phyloP scores from a whole-genome alignment of 345 rosid species.

The Salix suchowensis region DNA sequence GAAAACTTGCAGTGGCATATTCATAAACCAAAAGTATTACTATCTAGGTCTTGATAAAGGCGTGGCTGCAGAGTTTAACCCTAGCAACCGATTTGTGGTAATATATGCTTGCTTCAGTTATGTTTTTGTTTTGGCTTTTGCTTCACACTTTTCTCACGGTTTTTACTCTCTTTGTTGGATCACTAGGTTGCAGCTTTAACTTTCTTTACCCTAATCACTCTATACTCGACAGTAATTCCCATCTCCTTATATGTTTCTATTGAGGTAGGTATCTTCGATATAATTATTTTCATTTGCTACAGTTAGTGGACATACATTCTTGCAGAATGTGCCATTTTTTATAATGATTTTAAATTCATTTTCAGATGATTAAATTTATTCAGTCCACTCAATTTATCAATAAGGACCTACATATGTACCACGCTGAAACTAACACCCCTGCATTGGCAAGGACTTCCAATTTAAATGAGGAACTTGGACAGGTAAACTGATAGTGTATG shows the following conservation, averaged over 20 bases:
- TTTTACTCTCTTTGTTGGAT: constrained; percentile 19
- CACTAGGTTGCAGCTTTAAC: constrained; percentile 70
- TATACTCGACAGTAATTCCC: constrained; percentile 92
- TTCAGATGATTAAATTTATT: constrained; percentile 94
- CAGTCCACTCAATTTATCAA: constrained; percentile 95
- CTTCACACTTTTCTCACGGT: not conserved
- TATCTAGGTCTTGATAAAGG: constrained; percentile 51
- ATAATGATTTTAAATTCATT: constrained; percentile 11
- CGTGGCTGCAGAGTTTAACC: constrained; percentile 60
- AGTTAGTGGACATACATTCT: not conserved
- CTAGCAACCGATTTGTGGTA: constrained; percentile 72
- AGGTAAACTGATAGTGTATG: constrained; percentile 44
- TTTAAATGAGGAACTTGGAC: constrained; percentile 98
- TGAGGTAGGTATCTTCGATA: constrained; percentile 54
- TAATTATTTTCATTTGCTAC: constrained; percentile 5
- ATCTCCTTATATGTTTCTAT: constrained; percentile 96
- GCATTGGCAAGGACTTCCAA: constrained; percentile 97
- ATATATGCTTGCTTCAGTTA: constrained; percentile 14
- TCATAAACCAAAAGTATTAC: constrained; percentile 66
- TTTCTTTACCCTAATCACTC: constrained; percentile 84
- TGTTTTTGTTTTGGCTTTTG: not conserved
- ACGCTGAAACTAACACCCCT: constrained; percentile 85
- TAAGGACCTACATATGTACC: constrained; percentile 88
- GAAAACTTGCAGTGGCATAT: constrained; percentile 69
- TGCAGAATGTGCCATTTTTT: constrained; percentile 12